Percentiles rank a stretch among this genome's conserved stretches.
These are phyloP conservation scores for Pachyrhizus erosus DNA, from an alignment of 306 rosid genomes.

Conservation along the genomic window DNA sequence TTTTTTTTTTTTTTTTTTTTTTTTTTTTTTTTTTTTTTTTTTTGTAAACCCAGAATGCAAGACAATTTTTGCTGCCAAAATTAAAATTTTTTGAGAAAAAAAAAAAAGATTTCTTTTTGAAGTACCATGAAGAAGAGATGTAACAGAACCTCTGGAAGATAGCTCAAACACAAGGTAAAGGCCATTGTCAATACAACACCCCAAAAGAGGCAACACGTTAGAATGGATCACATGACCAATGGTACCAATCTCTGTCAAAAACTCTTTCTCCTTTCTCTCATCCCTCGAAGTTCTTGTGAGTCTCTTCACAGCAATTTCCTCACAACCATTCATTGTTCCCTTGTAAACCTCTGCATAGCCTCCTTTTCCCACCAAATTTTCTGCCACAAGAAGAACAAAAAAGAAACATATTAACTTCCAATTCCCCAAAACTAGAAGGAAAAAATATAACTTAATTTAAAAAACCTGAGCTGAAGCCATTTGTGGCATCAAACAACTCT, in stretches of 20 bases:
- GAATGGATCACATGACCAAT: conserved; percentile 84
- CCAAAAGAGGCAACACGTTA: conserved; percentile 77
- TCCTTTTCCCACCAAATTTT: conserved; percentile 88
- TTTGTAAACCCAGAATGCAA: conserved; percentile 32
- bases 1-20: not conserved
- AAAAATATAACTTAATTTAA: not conserved
- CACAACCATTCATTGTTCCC: conserved; percentile 66
- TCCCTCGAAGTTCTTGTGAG: conserved; percentile 70
- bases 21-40: not conserved
- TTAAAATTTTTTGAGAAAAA: not conserved
- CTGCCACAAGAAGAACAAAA: conserved; percentile 52
- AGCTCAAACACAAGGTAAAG: conserved; percentile 78
- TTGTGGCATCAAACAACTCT: conserved; percentile 75
- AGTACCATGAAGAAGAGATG: conserved; percentile 87
- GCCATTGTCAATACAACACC: conserved; percentile 85
- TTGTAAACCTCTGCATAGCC: conserved; percentile 93
- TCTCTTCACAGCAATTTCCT: conserved; percentile 89
- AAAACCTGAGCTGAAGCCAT: conserved; percentile 82
- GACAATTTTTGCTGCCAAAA: conserved; percentile 2
- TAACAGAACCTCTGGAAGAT: conserved; percentile 80
- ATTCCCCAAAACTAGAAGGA: not conserved
- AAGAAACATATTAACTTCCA: conserved; percentile 13
- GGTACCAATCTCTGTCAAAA: conserved; percentile 91
- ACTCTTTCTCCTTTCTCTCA: conserved; percentile 91
- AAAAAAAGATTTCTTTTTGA: not conserved